Evolutionary conservation across 257 asterid genomes (phyloP).

Genomic region (Gentiana straminea): DNA sequence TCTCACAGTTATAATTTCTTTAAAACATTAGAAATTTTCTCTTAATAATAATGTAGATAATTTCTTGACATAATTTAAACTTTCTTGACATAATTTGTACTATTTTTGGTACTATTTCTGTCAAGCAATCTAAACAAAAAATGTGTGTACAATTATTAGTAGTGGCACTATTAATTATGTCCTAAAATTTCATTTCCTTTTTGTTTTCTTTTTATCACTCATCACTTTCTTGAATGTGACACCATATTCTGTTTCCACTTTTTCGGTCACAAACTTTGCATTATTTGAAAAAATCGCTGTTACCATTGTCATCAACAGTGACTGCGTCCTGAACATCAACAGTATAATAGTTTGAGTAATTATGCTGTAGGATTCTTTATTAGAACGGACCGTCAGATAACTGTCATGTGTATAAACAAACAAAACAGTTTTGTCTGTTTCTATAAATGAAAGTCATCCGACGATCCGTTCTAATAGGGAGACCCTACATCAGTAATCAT

Average conservation of each 20-base stretch:
- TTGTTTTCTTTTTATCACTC: background rate
- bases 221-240: constrained; percentile 16
- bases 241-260: background rate
- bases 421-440: too few species aligned
- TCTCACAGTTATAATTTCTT: background rate
- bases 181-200: background rate
- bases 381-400: too few species aligned
- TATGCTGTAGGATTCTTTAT: background rate
- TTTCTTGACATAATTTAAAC: too few species aligned
- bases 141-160: background rate
- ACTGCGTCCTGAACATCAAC: background rate
- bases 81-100: too few species aligned
- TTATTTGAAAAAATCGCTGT: constrained; percentile 3
- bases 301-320: constrained; percentile 7
- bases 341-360: background rate
- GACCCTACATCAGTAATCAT: too few species aligned
- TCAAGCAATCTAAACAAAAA: background rate
- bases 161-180: too few species aligned
- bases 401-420: too few species aligned
- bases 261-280: background rate
- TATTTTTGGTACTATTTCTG: background rate
- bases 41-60: background rate
- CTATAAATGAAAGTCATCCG: too few species aligned
- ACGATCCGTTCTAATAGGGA: too few species aligned
- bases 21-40: background rate